phyloP scores from a whole-genome alignment of 2,329 filamentous ascomycete species.

The Trichoderma sp. region DNA sequence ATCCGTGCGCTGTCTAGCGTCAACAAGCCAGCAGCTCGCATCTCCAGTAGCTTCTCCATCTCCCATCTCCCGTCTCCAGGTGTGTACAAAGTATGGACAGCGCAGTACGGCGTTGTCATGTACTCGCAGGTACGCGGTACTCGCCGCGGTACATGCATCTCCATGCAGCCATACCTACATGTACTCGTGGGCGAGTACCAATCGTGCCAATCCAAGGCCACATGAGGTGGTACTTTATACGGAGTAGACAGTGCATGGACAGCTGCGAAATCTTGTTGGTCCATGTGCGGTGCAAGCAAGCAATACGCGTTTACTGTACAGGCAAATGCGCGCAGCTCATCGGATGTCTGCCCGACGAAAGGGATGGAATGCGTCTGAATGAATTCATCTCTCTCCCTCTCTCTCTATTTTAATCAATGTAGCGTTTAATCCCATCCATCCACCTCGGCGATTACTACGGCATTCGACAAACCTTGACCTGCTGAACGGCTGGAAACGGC shows the following conservation, averaged over 20 bases:
- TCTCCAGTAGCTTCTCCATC: not conserved
- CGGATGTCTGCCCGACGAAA: not conserved
- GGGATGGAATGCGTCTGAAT: too few species aligned
- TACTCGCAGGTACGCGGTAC: not conserved
- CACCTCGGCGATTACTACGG: conserved; percentile 1
- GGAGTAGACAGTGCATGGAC: not conserved
- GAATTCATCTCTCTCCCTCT: too few species aligned
- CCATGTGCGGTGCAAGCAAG: too few species aligned
- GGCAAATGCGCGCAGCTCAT: not conserved
- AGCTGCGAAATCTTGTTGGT: not conserved
- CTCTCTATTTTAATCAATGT: not conserved
- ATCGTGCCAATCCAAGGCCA: not conserved
- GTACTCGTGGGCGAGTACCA: not conserved
- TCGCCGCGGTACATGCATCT: not conserved
- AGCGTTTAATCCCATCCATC: not conserved
- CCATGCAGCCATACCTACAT: not conserved
- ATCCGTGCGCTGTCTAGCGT: not conserved
- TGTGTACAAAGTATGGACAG: too few species aligned
- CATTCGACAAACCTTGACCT: not conserved
- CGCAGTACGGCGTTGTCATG: too few species aligned
- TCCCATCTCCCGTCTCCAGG: not conserved
- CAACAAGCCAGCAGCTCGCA: not conserved
- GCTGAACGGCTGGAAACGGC: not conserved
- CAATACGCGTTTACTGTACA: not conserved
- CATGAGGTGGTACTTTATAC: not conserved